These are phyloP conservation scores for Coelastrella sp. DNA, from an alignment of 139 green algal genomes.

Conservation along the genomic window DNA sequence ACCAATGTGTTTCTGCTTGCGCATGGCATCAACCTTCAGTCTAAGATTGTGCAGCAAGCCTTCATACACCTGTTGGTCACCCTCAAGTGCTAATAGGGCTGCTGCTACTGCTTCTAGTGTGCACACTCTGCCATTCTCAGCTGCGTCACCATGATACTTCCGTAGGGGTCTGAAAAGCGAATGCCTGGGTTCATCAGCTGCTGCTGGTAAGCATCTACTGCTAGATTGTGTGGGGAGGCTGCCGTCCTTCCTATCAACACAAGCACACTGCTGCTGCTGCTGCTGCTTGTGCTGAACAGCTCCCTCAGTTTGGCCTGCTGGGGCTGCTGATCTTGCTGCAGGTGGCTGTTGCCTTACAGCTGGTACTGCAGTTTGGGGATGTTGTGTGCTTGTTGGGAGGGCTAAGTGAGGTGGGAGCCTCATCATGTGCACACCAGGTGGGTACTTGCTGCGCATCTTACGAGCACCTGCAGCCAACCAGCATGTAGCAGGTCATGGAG, in stretches of 20 bases:
- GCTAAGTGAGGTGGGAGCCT: slow-evolving; percentile 34
- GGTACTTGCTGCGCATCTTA: slow-evolving; percentile 25
- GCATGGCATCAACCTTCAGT: slow-evolving; percentile 47
- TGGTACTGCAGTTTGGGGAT: not conserved
- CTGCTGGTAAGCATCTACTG: not conserved
- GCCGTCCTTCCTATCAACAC: not conserved
- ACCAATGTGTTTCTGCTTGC: slow-evolving; percentile 36
- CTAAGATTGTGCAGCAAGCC: slow-evolving; percentile 29
- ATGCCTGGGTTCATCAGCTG: not conserved
- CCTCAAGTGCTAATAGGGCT: slow-evolving; percentile 35
- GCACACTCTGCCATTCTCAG: slow-evolving; percentile 33
- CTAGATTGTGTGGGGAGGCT: not conserved
- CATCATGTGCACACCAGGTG: slow-evolving; percentile 12
- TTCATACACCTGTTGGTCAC: slow-evolving; percentile 19
- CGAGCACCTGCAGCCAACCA: not conserved
- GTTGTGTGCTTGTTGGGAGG: not conserved
- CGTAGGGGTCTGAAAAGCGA: slow-evolving; percentile 25
- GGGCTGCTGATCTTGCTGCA: not conserved
- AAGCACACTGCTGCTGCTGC: not conserved
- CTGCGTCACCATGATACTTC: slow-evolving; percentile 36
- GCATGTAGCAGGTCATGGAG: not conserved
- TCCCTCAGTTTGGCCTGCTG: not conserved
- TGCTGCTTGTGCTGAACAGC: not conserved
- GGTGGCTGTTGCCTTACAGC: not conserved
- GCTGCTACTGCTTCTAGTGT: slow-evolving; percentile 42